Percentiles rank a stretch among this genome's conserved stretches.
Evolutionary conservation across 768 basidiomycete genomes (phyloP).

Genomic region (Tylopilus vinaceipallidus): DNA sequence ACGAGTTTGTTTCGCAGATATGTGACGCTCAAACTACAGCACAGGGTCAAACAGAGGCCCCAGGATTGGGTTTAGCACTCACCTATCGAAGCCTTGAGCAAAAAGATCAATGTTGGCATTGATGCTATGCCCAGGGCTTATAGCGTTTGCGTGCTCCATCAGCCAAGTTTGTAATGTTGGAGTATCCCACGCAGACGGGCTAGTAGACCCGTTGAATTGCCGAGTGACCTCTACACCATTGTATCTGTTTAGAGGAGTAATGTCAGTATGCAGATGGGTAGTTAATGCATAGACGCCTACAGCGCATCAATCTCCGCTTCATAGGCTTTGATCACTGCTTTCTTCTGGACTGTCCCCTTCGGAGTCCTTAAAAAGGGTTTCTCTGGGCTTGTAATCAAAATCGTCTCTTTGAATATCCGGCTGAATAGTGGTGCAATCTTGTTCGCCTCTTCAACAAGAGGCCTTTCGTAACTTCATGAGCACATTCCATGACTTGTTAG

Average conservation of each 20-base stretch:
- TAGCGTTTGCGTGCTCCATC: not conserved
- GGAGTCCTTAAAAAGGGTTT: conserved; percentile 42
- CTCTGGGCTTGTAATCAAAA: conserved; percentile 37
- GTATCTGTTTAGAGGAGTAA: conserved; percentile 6
- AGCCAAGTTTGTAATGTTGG: conserved; percentile 3
- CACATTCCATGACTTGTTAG: not conserved
- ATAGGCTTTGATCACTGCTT: conserved; percentile 18
- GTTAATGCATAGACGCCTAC: conserved; percentile 5
- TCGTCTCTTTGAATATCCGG: conserved; percentile 49
- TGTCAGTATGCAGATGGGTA: not conserved
- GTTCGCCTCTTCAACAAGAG: conserved; percentile 40
- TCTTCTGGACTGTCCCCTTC: conserved; percentile 24
- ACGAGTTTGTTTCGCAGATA: conserved; percentile 12
- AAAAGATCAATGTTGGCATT: conserved; percentile 16
- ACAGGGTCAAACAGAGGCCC: not conserved
- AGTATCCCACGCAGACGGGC: conserved; percentile 6
- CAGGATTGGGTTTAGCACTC: not conserved
- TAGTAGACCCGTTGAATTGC: not conserved
- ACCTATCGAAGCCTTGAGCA: no score
- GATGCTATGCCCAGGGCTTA: not conserved
- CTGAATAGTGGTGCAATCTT: conserved; percentile 36
- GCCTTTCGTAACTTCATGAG: conserved; percentile 22
- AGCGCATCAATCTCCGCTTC: conserved; percentile 19
- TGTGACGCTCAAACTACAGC: conserved; percentile 22
- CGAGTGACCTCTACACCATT: not conserved